Evolutionary conservation across 768 basidiomycete genomes (phyloP), one percentile per base, ranked within the genome.

Genomic region (Dendrothele bispora): DNA sequence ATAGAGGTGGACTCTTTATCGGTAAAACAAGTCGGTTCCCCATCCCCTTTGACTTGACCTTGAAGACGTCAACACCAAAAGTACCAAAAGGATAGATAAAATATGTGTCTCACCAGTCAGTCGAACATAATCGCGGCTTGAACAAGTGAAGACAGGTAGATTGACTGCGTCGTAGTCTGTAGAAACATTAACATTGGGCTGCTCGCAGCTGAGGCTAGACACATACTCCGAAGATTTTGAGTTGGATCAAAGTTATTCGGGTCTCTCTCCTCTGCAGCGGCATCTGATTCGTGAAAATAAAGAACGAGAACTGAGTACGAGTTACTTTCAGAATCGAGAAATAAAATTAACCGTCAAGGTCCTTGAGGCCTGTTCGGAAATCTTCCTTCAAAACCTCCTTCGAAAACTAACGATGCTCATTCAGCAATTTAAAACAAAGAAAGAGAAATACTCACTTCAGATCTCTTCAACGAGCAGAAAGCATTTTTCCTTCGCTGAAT

Each of bases 31-130:
- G 74, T 61, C 1, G 81, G 72, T 20, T 75, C 74, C 12, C 82
- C 82, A 46, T 85, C 82, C 22, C 82, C 82, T 55, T 75, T 75
- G 22, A 80, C 74, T 65, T 83, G 80, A 12, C 74, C 81, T 80
- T 42, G 12, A 29, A 27, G 21, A 48, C 18, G 26, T n/a, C 40
- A 15, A 45, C 35, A 29, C 26, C 26, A 20, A 20, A 32, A n/a
- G 14, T 10, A 26, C 11, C 12, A 22, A 20, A 25, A n/a, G 6
- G 27, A 35, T 21, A 20, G 4, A 39, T 21, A 12, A 26, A 46
- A 28, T n/a, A n/a, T n/a, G n/a, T n/a, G n/a, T n/a, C 61, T 53
- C 32, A 72, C 77, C 75, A 67, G 72, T 80, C 20, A 83, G 58
- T 34, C 82, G 67, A 15, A 82, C 71, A 52, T 85, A 84, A 58